A percentile compares a stretch with the other conserved stretches of the same genome.
Evolutionary conservation across 306 rosid genomes (phyloP).

Genomic region (Cucurbita moschata): DNA sequence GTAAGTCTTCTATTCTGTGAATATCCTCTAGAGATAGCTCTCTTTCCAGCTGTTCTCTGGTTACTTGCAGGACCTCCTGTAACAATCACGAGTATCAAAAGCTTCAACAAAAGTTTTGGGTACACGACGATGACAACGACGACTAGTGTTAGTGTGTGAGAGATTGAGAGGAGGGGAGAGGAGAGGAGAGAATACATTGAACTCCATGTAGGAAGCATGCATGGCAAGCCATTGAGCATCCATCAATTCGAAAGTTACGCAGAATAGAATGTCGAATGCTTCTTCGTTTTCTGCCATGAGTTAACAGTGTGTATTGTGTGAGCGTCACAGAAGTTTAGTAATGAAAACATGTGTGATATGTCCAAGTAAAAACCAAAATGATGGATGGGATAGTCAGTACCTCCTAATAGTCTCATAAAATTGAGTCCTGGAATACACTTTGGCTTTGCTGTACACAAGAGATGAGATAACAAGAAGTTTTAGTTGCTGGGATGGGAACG

Average conservation of each 20-base stretch:
- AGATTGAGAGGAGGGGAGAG: background rate
- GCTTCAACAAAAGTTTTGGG: background rate
- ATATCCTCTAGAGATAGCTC: conserved; percentile 78
- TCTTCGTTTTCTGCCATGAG: conserved; percentile 60
- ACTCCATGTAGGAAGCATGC: conserved; percentile 92
- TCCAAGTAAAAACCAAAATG: background rate
- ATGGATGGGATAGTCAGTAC: conserved; percentile 18
- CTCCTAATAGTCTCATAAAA: conserved; percentile 73
- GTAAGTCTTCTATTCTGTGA: conserved; percentile 56
- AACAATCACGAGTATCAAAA: conserved; percentile 7
- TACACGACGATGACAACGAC: background rate
- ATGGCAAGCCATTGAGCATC: conserved; percentile 95
- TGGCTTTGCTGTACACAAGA: conserved; percentile 45
- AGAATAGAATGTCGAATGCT: conserved; percentile 65
- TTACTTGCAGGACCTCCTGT: conserved; percentile 78
- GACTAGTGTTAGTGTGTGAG: background rate
- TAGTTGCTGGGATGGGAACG: background rate
- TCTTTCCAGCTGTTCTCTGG: conserved; percentile 69
- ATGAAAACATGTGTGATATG: background rate
- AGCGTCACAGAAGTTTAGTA: background rate
- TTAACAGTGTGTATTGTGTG: background rate
- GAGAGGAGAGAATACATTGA: conserved; percentile 44
- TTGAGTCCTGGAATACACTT: conserved; percentile 68
- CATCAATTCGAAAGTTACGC: conserved; percentile 85
- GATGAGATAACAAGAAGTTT: conserved; percentile 4